Percentiles rank a stretch among this genome's conserved stretches.
These are phyloP conservation scores for Polyrhizophydium stewartii DNA, from an alignment of 371 early-diverging fungal species.

Conservation along the genomic window DNA sequence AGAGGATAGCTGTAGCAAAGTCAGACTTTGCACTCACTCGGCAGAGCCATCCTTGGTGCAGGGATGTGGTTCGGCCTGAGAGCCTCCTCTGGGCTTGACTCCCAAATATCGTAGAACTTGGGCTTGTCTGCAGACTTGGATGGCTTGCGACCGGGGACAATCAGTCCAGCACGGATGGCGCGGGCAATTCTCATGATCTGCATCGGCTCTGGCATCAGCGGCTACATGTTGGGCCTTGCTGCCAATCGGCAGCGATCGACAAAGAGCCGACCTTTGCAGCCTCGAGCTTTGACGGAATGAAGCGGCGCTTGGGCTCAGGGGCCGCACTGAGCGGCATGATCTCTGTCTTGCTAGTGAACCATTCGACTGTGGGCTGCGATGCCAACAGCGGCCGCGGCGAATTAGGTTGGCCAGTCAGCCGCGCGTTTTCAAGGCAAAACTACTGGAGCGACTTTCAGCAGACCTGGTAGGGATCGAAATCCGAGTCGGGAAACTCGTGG, in stretches of 20 bases:
- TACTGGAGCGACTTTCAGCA: not conserved
- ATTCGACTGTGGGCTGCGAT: constrained; percentile 78
- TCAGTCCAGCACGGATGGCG: constrained; percentile 85
- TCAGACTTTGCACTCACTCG: constrained; percentile 52
- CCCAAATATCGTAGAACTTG: constrained; percentile 85
- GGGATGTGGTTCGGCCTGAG: constrained; percentile 73
- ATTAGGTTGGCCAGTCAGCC: not conserved
- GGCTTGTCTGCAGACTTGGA: constrained; percentile 51
- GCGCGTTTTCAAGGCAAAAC: not conserved
- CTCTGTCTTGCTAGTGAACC: constrained; percentile 81
- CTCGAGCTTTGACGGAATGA: constrained; percentile 93
- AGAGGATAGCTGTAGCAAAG: no score
- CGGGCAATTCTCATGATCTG: constrained; percentile 91
- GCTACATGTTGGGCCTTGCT: not conserved
- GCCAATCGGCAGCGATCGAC: not conserved
- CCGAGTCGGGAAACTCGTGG: constrained; percentile 76
- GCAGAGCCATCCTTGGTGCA: constrained; percentile 86
- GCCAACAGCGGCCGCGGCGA: not conserved
- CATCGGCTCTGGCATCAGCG: not conserved
- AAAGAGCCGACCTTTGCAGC: constrained; percentile 57
- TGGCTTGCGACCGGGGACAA: constrained; percentile 57
- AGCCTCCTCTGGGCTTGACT: constrained; percentile 21
- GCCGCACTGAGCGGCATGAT: constrained; percentile 74
- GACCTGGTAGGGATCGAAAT: constrained; percentile 81
- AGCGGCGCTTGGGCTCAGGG: constrained; percentile 93